phyloP scores from a whole-genome alignment of 768 basidiomycete species.

The Hebeloma cylindrosporum region DNA sequence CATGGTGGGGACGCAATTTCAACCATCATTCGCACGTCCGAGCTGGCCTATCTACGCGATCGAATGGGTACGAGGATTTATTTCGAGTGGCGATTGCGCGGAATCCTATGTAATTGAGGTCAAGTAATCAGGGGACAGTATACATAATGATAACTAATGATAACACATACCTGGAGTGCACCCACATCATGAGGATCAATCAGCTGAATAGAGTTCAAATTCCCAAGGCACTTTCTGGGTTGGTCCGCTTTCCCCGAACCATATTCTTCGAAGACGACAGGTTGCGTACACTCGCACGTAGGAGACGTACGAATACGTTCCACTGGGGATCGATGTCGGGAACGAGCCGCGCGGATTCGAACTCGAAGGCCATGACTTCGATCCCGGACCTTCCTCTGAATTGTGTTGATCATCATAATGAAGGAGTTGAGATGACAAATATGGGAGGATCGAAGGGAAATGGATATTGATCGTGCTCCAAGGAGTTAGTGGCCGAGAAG shows the following conservation, averaged over 20 bases:
- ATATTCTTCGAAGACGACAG: constrained; percentile 74
- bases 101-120: not conserved
- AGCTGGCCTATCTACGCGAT: constrained; percentile 5
- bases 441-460: constrained; percentile 57
- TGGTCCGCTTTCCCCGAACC: constrained; percentile 63
- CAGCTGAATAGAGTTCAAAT: constrained; percentile 60
- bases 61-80: not conserved
- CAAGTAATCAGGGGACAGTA: not conserved
- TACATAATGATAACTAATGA: not conserved
- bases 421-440: constrained; percentile 51
- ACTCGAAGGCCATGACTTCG: constrained; percentile 14
- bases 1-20: not conserved
- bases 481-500: constrained; percentile 59
- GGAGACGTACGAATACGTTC: constrained; percentile 63
- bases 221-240: constrained; percentile 67
- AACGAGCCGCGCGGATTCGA: constrained; percentile 15
- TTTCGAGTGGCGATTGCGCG: not conserved
- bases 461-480: constrained; percentile 70
- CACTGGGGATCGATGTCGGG: constrained; percentile 39
- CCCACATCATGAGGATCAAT: constrained; percentile 12
- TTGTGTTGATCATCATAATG: constrained; percentile 14
- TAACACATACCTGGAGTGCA: not conserved
- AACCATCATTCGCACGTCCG: not conserved
- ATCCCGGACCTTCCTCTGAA: constrained; percentile 1
- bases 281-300: constrained; percentile 77